Evolutionary conservation across 257 asterid genomes (phyloP), one percentile per base, ranked within the genome.

Genomic region (Solanum pimpinellifolium): DNA sequence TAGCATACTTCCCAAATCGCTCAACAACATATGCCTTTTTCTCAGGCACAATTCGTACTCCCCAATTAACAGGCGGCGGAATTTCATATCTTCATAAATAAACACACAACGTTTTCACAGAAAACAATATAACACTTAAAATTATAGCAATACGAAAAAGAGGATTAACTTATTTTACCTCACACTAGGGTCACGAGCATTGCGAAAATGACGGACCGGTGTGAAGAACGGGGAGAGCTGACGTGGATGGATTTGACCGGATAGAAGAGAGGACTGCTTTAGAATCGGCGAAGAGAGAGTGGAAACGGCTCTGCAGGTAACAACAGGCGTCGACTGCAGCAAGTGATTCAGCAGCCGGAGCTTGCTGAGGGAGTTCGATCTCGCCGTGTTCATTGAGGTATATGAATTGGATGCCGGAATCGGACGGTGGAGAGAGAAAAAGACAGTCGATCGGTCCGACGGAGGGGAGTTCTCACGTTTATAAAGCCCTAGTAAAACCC

Each of bases 1-100:
- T 97, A 10, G 29, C 90, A 74, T 94, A 97, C 88, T 85, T 97
- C 20, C 98, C 98, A 18, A 97, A 97, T 52, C 99, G 91, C 94
- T 97, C 99, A 12, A 97, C 52, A 35, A 97, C 98, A 52, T 11
- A 94, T 1, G 99, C 98, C 87, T 92, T 94, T 91, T 90, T 92
- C 94, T 95, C 98, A 2, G 99, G 99, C 86, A 95, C 99, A 73
- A 97, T 92, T 62, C 96, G 93, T 59, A 97, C 37, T 21, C 99
- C 98, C 98, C 97, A 97, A 91, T 95, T 97, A 42, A 91, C 44
- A 0, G 99, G 99, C 1, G 96, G 93, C 3, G 89, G 21, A 33
- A 87, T 86, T 37, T 93, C 98, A 89, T 91, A 94, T 90, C 97
- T 94, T 86, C 87, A 56, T 56, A 91, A 83, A 84, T 3, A 37